These are phyloP conservation scores for Chaetomium cochliodes DNA, from an alignment of 495 filamentous ascomycete species.

Conservation along the genomic window DNA sequence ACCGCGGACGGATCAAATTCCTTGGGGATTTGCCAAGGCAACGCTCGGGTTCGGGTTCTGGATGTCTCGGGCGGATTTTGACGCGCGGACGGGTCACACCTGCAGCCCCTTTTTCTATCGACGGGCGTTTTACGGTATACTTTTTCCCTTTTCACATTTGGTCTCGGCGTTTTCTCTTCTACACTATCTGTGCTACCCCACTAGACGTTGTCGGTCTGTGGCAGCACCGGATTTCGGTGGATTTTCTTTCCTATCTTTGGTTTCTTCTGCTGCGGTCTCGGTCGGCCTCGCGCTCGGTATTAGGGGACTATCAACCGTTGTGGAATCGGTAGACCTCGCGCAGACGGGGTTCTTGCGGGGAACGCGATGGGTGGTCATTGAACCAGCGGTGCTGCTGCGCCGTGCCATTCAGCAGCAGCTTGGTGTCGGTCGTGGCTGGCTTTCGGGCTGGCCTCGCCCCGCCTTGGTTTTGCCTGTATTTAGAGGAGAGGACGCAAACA, in stretches of 20 bases:
- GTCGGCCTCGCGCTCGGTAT: not conserved
- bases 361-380: not conserved
- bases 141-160: not conserved
- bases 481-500: slow-evolving; percentile 15
- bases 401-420: slow-evolving; percentile 5
- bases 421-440: slow-evolving; percentile 1
- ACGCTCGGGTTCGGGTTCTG: not conserved
- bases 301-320: too few relatives aligned
- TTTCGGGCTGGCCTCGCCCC: not conserved
- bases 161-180: slow-evolving; percentile 2
- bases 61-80: not conserved
- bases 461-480: slow-evolving; percentile 22
- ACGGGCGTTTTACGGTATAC: not conserved
- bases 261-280: slow-evolving; percentile 7
- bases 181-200: not conserved
- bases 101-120: not conserved
- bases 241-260: not conserved
- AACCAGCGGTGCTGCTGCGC: not conserved
- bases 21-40: not conserved
- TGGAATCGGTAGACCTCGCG: too few relatives aligned
- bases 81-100: too few relatives aligned
- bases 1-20: not conserved
- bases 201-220: not conserved
- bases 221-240: slow-evolving; percentile 4
- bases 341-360: not conserved